Percentiles rank a stretch among this genome's conserved stretches.
Conservation (phyloP, 768 basidiomycete genomes). For the Nidularia sp. region DNA sequence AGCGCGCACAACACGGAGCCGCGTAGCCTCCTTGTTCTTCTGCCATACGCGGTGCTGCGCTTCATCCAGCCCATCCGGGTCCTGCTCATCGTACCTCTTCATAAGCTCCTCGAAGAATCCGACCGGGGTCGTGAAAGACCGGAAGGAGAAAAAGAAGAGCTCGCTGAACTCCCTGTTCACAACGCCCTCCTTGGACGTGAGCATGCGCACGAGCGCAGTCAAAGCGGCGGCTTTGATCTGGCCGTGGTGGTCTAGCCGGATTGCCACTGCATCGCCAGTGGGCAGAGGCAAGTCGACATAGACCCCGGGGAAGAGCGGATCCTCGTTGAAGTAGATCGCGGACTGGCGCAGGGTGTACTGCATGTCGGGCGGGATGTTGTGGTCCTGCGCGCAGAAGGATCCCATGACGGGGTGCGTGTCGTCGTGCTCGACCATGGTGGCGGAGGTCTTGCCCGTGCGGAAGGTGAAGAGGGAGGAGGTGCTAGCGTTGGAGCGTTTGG, state of each 20-base stretch:
- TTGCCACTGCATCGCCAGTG: constrained; percentile 11
- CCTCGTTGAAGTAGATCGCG: constrained; percentile 16
- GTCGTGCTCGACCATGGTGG: not conserved
- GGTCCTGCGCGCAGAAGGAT: not conserved
- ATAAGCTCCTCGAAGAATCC: constrained; percentile 36
- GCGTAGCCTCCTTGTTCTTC: constrained; percentile 42
- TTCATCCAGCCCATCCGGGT: constrained; percentile 18
- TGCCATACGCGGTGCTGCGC: constrained; percentile 31
- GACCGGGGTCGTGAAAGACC: constrained; percentile 54
- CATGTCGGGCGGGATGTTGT: not conserved
- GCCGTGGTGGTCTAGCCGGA: constrained; percentile 8
- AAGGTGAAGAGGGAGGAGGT: not conserved
- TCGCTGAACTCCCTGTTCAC: constrained; percentile 39
- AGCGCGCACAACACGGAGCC: constrained; percentile 55
- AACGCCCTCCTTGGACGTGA: constrained; percentile 36
- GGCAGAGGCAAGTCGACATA: constrained; percentile 22
- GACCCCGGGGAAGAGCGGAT: constrained; percentile 17
- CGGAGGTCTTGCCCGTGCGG: not conserved
- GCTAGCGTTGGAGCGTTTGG: not conserved
- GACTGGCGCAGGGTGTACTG: constrained; percentile 20
- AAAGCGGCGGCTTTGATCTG: constrained; percentile 26
- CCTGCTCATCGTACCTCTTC: constrained; percentile 43
- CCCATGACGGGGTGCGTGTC: not conserved
- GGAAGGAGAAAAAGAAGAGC: constrained; percentile 69
- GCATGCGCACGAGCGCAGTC: constrained; percentile 35